A percentile compares a stretch with the other conserved stretches of the same genome.
These are phyloP conservation scores for Cotoneaster glaucophyllus DNA, from an alignment of 306 rosid genomes.

Conservation along the genomic window DNA sequence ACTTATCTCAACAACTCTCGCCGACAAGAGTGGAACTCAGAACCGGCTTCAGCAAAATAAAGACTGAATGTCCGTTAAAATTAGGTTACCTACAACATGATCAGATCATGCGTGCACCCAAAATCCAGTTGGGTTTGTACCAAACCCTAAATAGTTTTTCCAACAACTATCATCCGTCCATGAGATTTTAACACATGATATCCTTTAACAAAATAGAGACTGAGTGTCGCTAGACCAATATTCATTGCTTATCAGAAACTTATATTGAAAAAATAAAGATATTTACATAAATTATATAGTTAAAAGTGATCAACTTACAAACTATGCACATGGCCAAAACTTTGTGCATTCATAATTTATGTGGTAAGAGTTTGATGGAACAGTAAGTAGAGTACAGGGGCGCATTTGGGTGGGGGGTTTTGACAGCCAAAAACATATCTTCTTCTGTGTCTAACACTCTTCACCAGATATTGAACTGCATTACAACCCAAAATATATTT, in stretches of 20 bases:
- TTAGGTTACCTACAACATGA: neutral
- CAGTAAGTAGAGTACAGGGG: neutral
- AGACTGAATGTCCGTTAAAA: neutral
- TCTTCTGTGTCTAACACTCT: neutral
- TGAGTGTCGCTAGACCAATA: too few relatives aligned
- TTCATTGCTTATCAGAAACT: neutral
- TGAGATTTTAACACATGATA: neutral
- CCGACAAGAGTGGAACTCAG: neutral
- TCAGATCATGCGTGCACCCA: neutral
- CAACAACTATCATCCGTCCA: neutral
- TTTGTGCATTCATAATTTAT: conserved; percentile 4
- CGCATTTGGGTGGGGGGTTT: conserved; percentile 14
- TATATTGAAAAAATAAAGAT: neutral
- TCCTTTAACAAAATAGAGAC: too few relatives aligned
- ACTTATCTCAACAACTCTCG: neutral
- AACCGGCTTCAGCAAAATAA: neutral
- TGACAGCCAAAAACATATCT: neutral
- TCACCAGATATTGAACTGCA: conserved; percentile 55
- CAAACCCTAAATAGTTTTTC: neutral
- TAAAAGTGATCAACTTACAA: neutral
- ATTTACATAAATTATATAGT: neutral
- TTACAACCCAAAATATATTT: neutral
- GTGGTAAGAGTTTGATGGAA: neutral
- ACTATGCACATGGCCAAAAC: neutral
- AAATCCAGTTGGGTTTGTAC: neutral